Evolutionary conservation across 2,329 filamentous ascomycete genomes (phyloP), one percentile per base, ranked within the genome.

Genomic region (Exophiala mesophila): DNA sequence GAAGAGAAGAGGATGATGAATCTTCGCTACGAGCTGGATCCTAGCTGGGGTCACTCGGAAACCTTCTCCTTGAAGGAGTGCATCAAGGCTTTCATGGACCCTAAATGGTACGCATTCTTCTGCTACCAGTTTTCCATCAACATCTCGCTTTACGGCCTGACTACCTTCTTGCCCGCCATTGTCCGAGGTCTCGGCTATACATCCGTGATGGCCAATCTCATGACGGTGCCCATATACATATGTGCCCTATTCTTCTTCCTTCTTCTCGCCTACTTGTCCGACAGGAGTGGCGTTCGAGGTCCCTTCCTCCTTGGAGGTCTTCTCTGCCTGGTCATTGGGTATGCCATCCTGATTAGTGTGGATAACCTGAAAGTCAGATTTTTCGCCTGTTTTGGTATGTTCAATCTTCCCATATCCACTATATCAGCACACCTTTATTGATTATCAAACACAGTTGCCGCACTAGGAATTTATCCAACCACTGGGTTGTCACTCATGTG

Each of bases 251-350:
- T 60, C 9, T 53, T 67, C 2, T 59, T 62, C 3, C 55, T 69
- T 5, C 31, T 45, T 8, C 65, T 70, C 0, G 78, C 77, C 0
- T 78, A 70, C 49, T 53, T 78, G 66, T 79, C 79, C 0, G 78
- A 82, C 51, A 64, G 67, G 4, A 61, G 68, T 1, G 72, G 73
- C 16, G 73, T 74, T 55, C 39, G 51, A 8, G 39, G 30, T 2
- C 36, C 45, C 6, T 32, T 29, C 81, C 78, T 45, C 15, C 55
- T 34, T 54, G 54, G 6, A 26, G 61, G 1, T 45, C 55, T 39
- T 39, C 21, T 44, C 37, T 62, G 55, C 5, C 55, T 64, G 1
- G 55, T 62, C 1, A 43, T 57, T 2, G 61, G 59, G 2, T 63
- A 63, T 20, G 48, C 59, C 0, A 49, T 63, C 2, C 45, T 54